These are phyloP conservation scores for Spiromastix sp. DNA, from an alignment of 2,329 filamentous ascomycete species.

Conservation along the genomic window DNA sequence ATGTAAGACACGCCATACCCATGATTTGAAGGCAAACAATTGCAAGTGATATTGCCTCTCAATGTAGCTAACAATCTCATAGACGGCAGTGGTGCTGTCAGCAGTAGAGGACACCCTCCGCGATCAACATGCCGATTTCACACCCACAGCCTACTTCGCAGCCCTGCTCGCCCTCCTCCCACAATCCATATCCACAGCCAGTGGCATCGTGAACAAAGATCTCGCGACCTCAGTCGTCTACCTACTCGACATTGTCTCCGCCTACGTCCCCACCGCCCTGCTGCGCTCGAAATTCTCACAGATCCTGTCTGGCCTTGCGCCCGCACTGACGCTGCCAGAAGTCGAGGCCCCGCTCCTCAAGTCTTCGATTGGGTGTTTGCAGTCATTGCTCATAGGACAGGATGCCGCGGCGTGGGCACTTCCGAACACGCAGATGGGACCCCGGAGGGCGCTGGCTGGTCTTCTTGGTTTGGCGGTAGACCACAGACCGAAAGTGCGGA, in stretches of 20 bases:
- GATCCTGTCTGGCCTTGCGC: conserved; percentile 78
- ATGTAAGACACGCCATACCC: conserved; percentile 47
- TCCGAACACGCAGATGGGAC: conserved; percentile 70
- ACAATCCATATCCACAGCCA: conserved; percentile 55
- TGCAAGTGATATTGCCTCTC: no score
- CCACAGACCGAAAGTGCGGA: conserved; percentile 83
- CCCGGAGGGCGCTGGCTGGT: conserved; percentile 76
- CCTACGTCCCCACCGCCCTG: conserved; percentile 71
- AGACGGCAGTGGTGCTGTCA: conserved; percentile 78
- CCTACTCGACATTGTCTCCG: conserved; percentile 84
- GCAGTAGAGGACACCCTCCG: conserved; percentile 89
- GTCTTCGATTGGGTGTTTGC: conserved; percentile 84
- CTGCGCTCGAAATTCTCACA: conserved; percentile 91
- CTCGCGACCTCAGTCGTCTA: conserved; percentile 82
- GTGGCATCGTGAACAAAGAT: conserved; percentile 66
- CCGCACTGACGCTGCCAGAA: conserved; percentile 66
- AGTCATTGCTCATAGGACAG: conserved; percentile 83
- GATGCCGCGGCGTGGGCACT: conserved; percentile 82
- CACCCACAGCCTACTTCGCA: conserved; percentile 87
- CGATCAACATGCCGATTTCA: conserved; percentile 73
- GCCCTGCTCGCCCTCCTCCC: conserved; percentile 82
- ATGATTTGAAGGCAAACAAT: no score
- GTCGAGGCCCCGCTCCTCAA: conserved; percentile 79
- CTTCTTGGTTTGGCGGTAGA: conserved; percentile 78
- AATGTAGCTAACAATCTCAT: conserved; percentile 11